These are phyloP conservation scores for Pseudozyma sp. DNA, from an alignment of 1,284 basidiomycete genomes.

Conservation along the genomic window DNA sequence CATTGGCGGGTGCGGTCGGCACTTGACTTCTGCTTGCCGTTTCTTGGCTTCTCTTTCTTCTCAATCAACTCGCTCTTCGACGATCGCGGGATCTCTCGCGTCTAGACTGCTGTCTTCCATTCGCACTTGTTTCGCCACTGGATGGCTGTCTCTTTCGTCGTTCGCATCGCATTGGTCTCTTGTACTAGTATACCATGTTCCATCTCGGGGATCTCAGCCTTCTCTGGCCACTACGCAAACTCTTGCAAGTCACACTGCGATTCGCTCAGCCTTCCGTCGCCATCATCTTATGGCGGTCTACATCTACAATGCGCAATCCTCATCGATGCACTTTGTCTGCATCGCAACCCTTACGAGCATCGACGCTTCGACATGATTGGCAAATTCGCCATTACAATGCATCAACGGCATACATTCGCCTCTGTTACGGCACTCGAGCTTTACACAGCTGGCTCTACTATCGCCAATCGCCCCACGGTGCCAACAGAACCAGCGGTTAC, in stretches of 20 bases:
- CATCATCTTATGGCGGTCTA: neutral
- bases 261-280: neutral
- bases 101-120: neutral
- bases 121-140: slow-evolving; percentile 14
- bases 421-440: too few species aligned
- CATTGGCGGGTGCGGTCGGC: slow-evolving; percentile 3
- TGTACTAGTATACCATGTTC: slow-evolving; percentile 24
- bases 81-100: neutral
- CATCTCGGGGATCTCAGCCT: neutral
- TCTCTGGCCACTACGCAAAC: slow-evolving; percentile 3
- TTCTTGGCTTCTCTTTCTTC: neutral
- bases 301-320: neutral
- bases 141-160: slow-evolving; percentile 13
- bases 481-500: too few species aligned
- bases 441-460: too few species aligned
- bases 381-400: too few species aligned
- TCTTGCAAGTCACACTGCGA: slow-evolving; percentile 8
- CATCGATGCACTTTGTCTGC: too few species aligned
- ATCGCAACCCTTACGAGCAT: too few species aligned
- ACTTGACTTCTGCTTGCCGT: slow-evolving; percentile 17
- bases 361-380: too few species aligned
- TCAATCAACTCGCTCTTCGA: neutral
- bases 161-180: slow-evolving; percentile 26
- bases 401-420: too few species aligned
- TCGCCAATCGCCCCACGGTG: too few species aligned